These are phyloP conservation scores for Cryptococcus hybrid DNA, from an alignment of 1,284 basidiomycete genomes.

Conservation along the genomic window DNA sequence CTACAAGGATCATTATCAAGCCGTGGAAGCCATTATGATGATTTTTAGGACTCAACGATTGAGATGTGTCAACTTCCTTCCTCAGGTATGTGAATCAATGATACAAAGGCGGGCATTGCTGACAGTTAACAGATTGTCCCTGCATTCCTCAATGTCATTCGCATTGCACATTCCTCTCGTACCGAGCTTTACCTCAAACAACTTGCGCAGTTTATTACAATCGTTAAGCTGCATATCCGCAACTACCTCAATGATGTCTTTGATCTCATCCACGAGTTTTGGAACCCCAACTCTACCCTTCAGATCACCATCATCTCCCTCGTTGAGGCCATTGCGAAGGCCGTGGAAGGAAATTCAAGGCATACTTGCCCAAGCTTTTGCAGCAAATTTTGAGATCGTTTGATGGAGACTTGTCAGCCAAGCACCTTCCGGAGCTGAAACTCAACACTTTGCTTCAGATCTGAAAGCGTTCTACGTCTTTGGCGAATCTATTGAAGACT, in stretches of 20 bases:
- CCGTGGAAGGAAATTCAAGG: conserved; percentile 98
- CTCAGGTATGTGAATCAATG: conserved; percentile 62
- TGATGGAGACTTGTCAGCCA: conserved; percentile 66
- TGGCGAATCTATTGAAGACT: conserved; percentile 96
- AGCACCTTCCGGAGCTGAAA: conserved; percentile 63
- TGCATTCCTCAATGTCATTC: conserved; percentile 87
- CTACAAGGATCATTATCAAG: conserved; percentile 82
- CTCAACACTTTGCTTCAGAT: conserved; percentile 84
- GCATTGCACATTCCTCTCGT: conserved; percentile 69
- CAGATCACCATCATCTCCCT: conserved; percentile 92
- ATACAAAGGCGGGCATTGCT: neutral
- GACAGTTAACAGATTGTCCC: conserved; percentile 75
- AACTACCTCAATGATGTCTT: conserved; percentile 86
- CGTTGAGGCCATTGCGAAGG: conserved; percentile 91
- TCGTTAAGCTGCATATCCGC: conserved; percentile 97
- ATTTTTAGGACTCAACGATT: conserved; percentile 98
- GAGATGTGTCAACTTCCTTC: conserved; percentile 93
- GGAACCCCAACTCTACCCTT: conserved; percentile 75
- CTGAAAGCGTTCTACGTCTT: conserved; percentile 85
- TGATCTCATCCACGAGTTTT: conserved; percentile 77
- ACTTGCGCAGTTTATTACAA: conserved; percentile 90
- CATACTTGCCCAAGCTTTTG: conserved; percentile 89
- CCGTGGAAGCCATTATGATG: conserved; percentile 98
- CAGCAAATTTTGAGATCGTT: conserved; percentile 87
- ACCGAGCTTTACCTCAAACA: conserved; percentile 97